Percentiles rank a stretch among this genome's conserved stretches.
phyloP scores from a whole-genome alignment of 2,329 filamentous ascomycete genomes.

The Albophoma yamanashiensis region DNA sequence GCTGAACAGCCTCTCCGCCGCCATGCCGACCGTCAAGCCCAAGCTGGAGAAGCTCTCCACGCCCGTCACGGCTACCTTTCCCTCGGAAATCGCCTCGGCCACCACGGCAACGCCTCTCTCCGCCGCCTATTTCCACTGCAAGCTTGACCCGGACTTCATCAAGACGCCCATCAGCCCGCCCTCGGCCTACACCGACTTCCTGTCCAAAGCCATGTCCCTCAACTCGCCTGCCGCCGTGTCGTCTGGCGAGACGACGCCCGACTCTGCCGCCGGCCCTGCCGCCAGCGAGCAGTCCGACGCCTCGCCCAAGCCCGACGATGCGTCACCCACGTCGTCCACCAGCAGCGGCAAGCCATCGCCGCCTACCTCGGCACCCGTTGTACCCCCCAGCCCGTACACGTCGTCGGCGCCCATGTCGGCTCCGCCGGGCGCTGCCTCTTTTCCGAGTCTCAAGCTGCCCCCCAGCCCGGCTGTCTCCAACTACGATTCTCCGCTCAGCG shows the following conservation, averaged over 20 bases:
- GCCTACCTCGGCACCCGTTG: constrained; percentile 25
- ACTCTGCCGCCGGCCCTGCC: constrained; percentile 43
- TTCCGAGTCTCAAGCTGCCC: constrained; percentile 65
- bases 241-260: constrained; percentile 37
- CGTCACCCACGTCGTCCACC: constrained; percentile 29
- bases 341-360: constrained; percentile 21
- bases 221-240: constrained; percentile 55
- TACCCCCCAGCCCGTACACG: constrained; percentile 42
- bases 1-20: constrained; percentile 11
- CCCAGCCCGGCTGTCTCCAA: constrained; percentile 61
- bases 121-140: constrained; percentile 26
- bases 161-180: constrained; percentile 92
- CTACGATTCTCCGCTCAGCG: constrained; percentile 59
- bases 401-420: constrained; percentile 44
- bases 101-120: constrained; percentile 60
- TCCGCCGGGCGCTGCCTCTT: constrained; percentile 47
- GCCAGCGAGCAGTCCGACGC: constrained; percentile 43
- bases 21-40: constrained; percentile 43
- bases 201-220: constrained; percentile 65
- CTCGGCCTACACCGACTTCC: constrained; percentile 82
- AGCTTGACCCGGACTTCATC: constrained; percentile 42
- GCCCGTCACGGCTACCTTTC: constrained; percentile 51
- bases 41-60: constrained; percentile 53
- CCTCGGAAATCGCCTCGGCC: constrained; percentile 49
- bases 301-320: constrained; percentile 44